phyloP scores from a whole-genome alignment of 1,284 basidiomycete genomes.

The Ganoderma sinense region DNA sequence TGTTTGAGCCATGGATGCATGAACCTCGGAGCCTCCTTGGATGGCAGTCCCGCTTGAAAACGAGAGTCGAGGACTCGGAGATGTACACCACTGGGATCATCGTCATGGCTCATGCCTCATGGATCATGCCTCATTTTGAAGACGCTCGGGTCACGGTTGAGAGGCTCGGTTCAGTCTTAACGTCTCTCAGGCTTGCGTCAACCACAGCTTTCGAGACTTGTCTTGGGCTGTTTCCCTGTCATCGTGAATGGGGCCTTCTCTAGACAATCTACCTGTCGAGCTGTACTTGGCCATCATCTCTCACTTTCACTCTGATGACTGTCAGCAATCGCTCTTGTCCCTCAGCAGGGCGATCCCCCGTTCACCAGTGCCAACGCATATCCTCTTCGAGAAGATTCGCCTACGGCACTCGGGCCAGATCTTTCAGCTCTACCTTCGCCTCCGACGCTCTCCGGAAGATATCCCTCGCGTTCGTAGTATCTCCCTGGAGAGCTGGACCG shows the following conservation, averaged over 20 bases:
- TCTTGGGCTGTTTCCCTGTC: background rate
- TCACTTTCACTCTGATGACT: conserved; percentile 48
- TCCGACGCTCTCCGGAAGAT: conserved; percentile 47
- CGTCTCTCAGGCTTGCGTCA: background rate
- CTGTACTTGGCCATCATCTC: conserved; percentile 62
- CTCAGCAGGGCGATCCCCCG: conserved; percentile 63
- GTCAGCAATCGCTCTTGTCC: conserved; percentile 54
- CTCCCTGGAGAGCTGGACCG: conserved; percentile 61
- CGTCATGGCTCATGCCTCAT: no score
- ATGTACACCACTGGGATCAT: no score
- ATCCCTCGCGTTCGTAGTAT: conserved; percentile 53
- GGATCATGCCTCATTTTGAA: no score
- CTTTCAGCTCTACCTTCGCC: conserved; percentile 53
- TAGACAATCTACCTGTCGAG: conserved; percentile 57
- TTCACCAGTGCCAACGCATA: conserved; percentile 56
- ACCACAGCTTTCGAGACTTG: background rate
- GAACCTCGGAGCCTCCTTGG: no score
- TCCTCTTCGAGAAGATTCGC: conserved; percentile 58
- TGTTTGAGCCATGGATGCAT: no score
- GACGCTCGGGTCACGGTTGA: no score
- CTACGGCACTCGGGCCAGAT: conserved; percentile 54
- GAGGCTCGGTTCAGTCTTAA: no score
- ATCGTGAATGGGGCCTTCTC: conserved; percentile 19
- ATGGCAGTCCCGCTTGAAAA: no score
- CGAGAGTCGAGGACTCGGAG: no score